A percentile compares a stretch with the other conserved stretches of the same genome.
Conservation (phyloP, 169 alveolate species). For the Cyclospora cayetanensis region DNA sequence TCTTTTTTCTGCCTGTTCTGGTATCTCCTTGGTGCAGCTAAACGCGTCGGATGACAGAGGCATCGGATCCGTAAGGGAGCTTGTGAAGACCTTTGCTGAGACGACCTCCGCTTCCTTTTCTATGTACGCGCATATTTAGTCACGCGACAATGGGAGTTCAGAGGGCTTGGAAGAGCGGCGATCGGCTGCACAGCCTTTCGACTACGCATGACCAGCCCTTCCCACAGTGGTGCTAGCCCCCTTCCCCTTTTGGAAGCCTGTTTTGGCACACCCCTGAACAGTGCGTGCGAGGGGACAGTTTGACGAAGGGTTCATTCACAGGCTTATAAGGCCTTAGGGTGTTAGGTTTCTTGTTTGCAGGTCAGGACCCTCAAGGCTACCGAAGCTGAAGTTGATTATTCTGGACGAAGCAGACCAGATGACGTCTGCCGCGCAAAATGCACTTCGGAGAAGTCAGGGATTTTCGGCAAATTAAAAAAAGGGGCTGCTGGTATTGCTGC, state of each 20-base stretch:
- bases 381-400: slow-evolving; percentile 89
- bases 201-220: too few relatives aligned
- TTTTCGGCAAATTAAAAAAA: background rate
- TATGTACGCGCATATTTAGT: background rate
- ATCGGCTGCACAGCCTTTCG: too few relatives aligned
- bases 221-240: too few relatives aligned
- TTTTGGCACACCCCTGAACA: too few relatives aligned
- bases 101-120: slow-evolving; percentile 77
- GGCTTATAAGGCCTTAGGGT: background rate
- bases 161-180: background rate
- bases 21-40: slow-evolving; percentile 77
- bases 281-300: too few relatives aligned
- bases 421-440: slow-evolving; percentile 98
- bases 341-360: background rate
- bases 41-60: slow-evolving; percentile 99
- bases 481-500: background rate
- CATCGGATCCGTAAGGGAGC: slow-evolving; percentile 96
- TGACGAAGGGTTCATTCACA: too few relatives aligned
- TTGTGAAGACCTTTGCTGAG: slow-evolving; percentile 94
- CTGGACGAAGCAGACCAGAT: slow-evolving; percentile 99
- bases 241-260: too few relatives aligned
- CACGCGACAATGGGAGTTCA: background rate
- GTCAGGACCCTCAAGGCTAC: slow-evolving; percentile 33
- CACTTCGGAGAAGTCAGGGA: slow-evolving; percentile 94
- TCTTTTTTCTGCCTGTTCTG: background rate